These are phyloP conservation scores for Trypanosoma avium DNA, from an alignment of 208 protist species.

Conservation along the genomic window DNA sequence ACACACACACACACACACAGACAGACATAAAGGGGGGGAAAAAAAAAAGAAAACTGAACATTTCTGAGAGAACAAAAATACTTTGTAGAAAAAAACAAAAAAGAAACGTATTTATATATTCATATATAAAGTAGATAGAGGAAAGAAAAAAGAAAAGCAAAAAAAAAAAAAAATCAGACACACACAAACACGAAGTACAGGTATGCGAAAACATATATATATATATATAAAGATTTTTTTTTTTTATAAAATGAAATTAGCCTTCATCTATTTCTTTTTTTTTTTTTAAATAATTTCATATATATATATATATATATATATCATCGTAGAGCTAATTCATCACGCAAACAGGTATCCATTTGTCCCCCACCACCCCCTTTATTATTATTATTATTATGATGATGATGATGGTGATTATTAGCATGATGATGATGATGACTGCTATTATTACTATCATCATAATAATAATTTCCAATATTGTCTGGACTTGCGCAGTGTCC, in stretches of 20 bases:
- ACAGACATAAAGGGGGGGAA: no score
- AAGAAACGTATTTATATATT: no score
- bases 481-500: constrained; percentile 4
- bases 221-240: not conserved
- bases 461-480: not conserved
- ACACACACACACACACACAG: no score
- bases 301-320: constrained; percentile 1
- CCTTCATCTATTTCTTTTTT: not conserved
- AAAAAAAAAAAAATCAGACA: constrained; percentile 17
- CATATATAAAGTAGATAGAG: no score
- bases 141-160: constrained; percentile 10
- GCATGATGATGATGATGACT: no score
- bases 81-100: constrained; percentile 9
- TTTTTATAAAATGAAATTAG: constrained; percentile 3
- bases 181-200: not conserved
- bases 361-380: not conserved
- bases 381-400: not conserved
- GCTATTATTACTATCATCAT: no score
- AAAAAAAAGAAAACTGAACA: no score
- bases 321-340: constrained; percentile 25
- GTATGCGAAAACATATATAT: not conserved
- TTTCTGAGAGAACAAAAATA: no score
- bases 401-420: no score
- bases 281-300: not conserved
- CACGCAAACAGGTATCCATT: constrained; percentile 16